Percentiles rank a stretch among this genome's conserved stretches.
These are phyloP conservation scores for Arabidopsis lyrata DNA, from an alignment of 441 rosid genomes.

Conservation along the genomic window DNA sequence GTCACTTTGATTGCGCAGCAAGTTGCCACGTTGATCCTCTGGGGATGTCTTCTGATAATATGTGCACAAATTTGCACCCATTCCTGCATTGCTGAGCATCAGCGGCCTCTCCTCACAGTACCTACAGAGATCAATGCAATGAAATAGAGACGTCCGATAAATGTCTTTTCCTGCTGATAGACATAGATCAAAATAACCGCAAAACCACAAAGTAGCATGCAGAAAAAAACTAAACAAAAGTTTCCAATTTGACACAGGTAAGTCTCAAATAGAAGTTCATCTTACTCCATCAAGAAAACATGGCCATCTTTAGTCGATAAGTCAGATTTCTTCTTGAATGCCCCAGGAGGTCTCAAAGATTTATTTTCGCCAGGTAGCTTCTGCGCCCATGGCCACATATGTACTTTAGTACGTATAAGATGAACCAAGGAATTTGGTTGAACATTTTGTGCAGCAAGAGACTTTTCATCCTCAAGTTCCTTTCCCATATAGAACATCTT, in stretches of 20 bases:
- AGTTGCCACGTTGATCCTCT: conserved; percentile 74
- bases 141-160: conserved; percentile 14
- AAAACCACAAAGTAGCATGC: conserved; percentile 30
- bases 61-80: conserved; percentile 97
- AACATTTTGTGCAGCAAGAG: conserved; percentile 87
- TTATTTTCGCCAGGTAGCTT: conserved; percentile 92
- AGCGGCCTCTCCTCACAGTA: conserved; percentile 99
- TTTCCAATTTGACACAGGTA: conserved; percentile 24
- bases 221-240: conserved; percentile 11
- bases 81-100: conserved; percentile 88
- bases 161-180: conserved; percentile 9
- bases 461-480: conserved; percentile 88
- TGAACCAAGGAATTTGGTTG: conserved; percentile 93
- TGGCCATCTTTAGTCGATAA: conserved; percentile 98
- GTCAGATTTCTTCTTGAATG: conserved; percentile 99
- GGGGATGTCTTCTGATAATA: conserved; percentile 90
- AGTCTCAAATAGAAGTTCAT: conserved; percentile 22
- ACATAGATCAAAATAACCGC: conserved; percentile 14
- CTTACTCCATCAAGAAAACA: conserved; percentile 97
- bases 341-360: conserved; percentile 96
- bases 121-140: conserved; percentile 51
- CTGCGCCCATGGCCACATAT: conserved; percentile 88
- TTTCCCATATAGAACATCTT: conserved; percentile 84
- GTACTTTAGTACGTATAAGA: conserved; percentile 89
- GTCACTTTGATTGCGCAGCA: conserved; percentile 62